These are phyloP conservation scores for Beauveria bassiana DNA, from an alignment of 2,329 filamentous ascomycete genomes.

Conservation along the genomic window DNA sequence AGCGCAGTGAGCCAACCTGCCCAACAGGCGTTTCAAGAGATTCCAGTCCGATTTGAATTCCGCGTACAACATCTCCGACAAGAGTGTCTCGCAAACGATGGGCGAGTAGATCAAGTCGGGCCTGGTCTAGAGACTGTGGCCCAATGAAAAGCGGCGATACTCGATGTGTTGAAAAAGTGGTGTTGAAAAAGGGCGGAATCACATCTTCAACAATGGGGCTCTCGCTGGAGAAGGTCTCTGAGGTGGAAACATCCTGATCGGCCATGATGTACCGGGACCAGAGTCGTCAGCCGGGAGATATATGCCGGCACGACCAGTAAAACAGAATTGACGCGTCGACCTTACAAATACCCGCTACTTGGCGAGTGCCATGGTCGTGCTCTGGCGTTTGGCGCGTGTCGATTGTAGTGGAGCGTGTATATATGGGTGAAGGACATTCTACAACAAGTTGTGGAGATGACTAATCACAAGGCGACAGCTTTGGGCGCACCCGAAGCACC, in stretches of 20 bases:
- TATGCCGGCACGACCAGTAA: neutral
- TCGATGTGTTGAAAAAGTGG: constrained; percentile 49
- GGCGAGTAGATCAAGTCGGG: constrained; percentile 36
- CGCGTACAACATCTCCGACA: constrained; percentile 52
- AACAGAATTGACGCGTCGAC: neutral
- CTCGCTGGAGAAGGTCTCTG: constrained; percentile 8
- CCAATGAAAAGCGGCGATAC: constrained; percentile 47
- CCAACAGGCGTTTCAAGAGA: constrained; percentile 32
- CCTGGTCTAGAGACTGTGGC: constrained; percentile 26
- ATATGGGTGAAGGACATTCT: neutral
- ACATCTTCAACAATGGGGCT: constrained; percentile 14
- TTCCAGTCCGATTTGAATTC: constrained; percentile 45
- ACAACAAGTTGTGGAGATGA: neutral
- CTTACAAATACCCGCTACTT: neutral
- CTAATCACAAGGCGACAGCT: neutral
- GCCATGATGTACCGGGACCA: neutral
- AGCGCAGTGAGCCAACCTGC: constrained; percentile 35
- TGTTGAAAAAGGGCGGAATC: constrained; percentile 45
- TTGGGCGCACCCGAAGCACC: neutral
- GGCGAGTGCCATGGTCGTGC: neutral
- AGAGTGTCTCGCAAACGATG: constrained; percentile 45
- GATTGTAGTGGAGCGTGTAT: neutral
- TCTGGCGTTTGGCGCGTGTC: neutral
- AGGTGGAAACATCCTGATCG: constrained; percentile 7
- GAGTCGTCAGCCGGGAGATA: too few species aligned